Conservation (phyloP, 306 rosid genomes). For the Abrus pulchellus region DNA sequence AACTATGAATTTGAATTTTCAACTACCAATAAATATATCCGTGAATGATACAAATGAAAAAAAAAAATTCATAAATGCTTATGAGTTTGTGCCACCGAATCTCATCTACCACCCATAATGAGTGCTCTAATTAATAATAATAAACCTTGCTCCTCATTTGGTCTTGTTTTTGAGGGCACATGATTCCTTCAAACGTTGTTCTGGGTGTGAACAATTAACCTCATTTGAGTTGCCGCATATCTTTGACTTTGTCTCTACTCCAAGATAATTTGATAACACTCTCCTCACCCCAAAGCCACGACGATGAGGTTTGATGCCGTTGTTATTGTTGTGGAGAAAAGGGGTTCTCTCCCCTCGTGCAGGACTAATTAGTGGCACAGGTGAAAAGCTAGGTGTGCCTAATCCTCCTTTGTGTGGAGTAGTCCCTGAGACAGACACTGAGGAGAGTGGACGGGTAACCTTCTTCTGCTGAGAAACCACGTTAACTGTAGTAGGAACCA, state of each 20-base stretch:
- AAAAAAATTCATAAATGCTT: conserved; percentile 18
- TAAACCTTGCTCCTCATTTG: conserved; percentile 31
- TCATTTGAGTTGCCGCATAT: conserved; percentile 65
- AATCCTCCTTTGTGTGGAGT: conserved; percentile 70
- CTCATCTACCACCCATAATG: not conserved
- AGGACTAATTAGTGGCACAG: conserved; percentile 75
- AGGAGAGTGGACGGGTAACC: conserved; percentile 54
- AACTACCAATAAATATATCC: conserved; percentile 33
- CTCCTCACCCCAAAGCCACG: conserved; percentile 88
- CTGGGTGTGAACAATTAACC: conserved; percentile 47
- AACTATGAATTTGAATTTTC: conserved; percentile 40
- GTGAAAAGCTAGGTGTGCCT: conserved; percentile 66
- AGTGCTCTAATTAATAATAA: conserved; percentile 8
- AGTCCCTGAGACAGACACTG: conserved; percentile 80
- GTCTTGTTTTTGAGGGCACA: conserved; percentile 35
- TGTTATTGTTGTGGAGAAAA: conserved; percentile 63
- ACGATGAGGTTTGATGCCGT: conserved; percentile 62
- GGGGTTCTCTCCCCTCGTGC: conserved; percentile 89
- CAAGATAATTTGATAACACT: conserved; percentile 92
- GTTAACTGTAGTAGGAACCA: conserved; percentile 64
- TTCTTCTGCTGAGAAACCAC: conserved; percentile 67
- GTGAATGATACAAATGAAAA: conserved; percentile 40
- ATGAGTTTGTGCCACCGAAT: conserved; percentile 33
- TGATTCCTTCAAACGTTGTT: conserved; percentile 41
- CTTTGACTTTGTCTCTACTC: conserved; percentile 78